phyloP scores from a whole-genome alignment of 2,329 filamentous ascomycete species.

The Rutstroemia sp. region DNA sequence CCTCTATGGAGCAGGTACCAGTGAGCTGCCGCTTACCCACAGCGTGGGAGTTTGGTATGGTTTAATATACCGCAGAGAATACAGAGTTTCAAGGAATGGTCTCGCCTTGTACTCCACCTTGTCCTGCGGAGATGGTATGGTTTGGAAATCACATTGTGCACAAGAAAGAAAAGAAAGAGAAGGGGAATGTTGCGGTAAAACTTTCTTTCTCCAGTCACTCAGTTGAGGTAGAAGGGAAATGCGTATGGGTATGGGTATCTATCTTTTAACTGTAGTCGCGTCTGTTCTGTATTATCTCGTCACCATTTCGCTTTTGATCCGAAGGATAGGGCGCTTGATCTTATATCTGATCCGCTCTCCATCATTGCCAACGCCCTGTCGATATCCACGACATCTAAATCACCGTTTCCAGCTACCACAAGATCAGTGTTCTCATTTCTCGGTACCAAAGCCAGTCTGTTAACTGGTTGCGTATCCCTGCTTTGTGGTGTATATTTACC shows the following conservation, averaged over 20 bases:
- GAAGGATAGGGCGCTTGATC: constrained; percentile 15
- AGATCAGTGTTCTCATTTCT: constrained; percentile 17
- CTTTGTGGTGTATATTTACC: constrained; percentile 10
- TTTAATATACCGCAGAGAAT: constrained; percentile 63
- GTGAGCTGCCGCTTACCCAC: neutral
- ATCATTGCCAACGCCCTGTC: constrained; percentile 51
- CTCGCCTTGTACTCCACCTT: constrained; percentile 72
- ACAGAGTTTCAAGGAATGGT: constrained; percentile 67
- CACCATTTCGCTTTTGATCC: constrained; percentile 37
- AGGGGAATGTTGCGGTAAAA: neutral
- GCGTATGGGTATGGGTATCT: neutral
- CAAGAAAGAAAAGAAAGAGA: no score
- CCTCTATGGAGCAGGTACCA: neutral
- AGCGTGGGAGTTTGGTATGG: neutral
- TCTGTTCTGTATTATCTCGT: constrained; percentile 11
- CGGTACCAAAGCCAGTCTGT: constrained; percentile 18
- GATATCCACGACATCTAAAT: constrained; percentile 57
- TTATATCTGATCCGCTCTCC: constrained; percentile 31
- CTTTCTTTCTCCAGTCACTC: neutral
- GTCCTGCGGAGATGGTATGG: constrained; percentile 50
- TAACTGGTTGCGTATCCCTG: constrained; percentile 5
- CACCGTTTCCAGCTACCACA: constrained; percentile 9
- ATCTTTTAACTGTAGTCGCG: constrained; percentile 3
- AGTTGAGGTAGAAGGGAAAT: neutral
- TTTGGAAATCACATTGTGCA: neutral